Conservation (phyloP, 352 stramenopile species). For the Pythium apleroticum region DNA sequence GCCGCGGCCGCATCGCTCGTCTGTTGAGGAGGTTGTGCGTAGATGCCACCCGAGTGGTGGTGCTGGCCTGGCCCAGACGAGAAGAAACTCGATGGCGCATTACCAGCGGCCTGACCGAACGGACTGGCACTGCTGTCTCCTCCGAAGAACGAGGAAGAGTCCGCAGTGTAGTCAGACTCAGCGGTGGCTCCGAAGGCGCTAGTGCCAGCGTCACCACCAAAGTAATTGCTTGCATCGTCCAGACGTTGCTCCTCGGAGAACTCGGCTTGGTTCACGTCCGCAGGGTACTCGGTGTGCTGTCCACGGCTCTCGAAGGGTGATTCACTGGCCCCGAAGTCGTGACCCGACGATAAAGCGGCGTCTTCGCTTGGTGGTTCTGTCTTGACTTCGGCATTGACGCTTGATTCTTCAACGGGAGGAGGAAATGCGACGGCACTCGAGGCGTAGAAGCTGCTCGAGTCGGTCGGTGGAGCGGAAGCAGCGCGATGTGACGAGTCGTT, state of each 20-base stretch:
- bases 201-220: not conserved
- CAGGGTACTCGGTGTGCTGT: not conserved
- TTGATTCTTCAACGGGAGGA: not conserved
- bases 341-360: not conserved
- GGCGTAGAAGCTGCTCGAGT: not conserved
- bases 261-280: not conserved
- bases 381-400: not conserved
- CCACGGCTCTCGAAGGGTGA: not conserved
- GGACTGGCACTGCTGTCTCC: slow-evolving; percentile 14
- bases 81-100: slow-evolving; percentile 41
- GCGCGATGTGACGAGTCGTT: slow-evolving; percentile 1
- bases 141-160: slow-evolving; percentile 37
- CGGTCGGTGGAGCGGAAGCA: slow-evolving; percentile 2
- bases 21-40: slow-evolving; percentile 18
- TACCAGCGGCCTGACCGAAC: slow-evolving; percentile 5
- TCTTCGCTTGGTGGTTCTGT: not conserved
- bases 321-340: slow-evolving; percentile 9
- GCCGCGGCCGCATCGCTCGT: not conserved
- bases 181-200: not conserved
- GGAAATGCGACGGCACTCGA: not conserved
- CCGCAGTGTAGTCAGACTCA: slow-evolving; percentile 14
- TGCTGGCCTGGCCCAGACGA: slow-evolving; percentile 33
- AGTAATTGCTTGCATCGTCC: not conserved
- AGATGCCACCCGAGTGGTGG: slow-evolving; percentile 20
- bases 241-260: not conserved